Base-by-base conservation (phyloP, 371 early-diverging fungal species). In the Blakeslea trispora region DNA sequence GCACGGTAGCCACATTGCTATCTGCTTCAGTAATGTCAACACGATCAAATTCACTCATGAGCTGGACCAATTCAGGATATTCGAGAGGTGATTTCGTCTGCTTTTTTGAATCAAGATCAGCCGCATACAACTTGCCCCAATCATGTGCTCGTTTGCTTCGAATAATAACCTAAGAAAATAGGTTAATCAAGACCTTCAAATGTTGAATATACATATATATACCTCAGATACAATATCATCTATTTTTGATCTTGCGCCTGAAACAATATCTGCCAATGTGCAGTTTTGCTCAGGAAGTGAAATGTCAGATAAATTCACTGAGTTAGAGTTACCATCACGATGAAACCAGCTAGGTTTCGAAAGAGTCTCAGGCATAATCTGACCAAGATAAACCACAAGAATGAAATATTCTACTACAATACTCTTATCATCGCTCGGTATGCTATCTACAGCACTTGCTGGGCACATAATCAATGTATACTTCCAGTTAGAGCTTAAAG, bases 201-300 rank as follows among this genome's bases (percentile, higher is more conserved):
- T n/a, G 21, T 8, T 15, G 14, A 11, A 5, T 19, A 9, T 42
- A 23, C 5, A 15, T 34, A 51, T 42, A 40, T 14, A 8, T 66
- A 75, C 75, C 61, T 73, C 69, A 17, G 69, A 58, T 13, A 71
- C 67, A 53, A 76, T 63, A 9, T 49, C 43, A 57, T 76, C 77
- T 17, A 76, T 49, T 32, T 63, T 68, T 15, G 50, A 42, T 41
- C 69, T 50, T 43, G 74, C 74, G 53, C 59, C 58, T 14, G 57
- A 52, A 5, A 71, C 46, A 32, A 76, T 69, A 45, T 73, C 69
- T 14, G 55, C 52, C 37, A 73, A 45, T 13, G 69, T 66, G 50
- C 66, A 53, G 1, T 57, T 63, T 46, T 68, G 64, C 23, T 61
- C 67, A 4, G 63, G 61, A 23, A 64, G 57, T 19, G 62, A 45